Evolutionary conservation across 2,329 filamentous ascomycete species (phyloP), one percentile per base, ranked within the genome.

Genomic region (Alternaria consortialis): DNA sequence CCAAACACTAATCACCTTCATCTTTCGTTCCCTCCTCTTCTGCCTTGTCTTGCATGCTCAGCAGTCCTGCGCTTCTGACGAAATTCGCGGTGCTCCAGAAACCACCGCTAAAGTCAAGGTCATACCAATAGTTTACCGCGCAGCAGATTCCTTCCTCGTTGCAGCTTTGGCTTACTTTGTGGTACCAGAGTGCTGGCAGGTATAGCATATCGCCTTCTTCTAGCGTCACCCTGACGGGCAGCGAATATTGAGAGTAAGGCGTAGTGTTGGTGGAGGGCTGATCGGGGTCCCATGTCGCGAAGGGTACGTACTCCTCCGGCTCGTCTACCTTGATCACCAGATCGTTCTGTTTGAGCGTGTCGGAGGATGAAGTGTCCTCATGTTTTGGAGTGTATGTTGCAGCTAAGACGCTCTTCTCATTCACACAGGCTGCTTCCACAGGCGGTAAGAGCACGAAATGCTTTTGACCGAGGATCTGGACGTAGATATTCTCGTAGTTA

Each of bases 111-210:
- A 92, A 94, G 31, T 92, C 89, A 85, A 94, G 90, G 74, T 94
- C 91, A 67, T 93, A 93, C 90, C 92, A 95, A 76, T 94, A 94
- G 71, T 95, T 95, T 37, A 93, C 88, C 1, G 92, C 91, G 56
- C 91, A 87, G 42, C 91, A 92, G 32, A 94, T 87, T 0, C 89
- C 90, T 64, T 93, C 90, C 0, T 86, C 81, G 0, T 84, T 84
- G 65, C 87, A 88, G 2, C 85, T 88, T 74, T 95, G 92, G 7
- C 86, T 88, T 5, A 95, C 92, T 74, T 94, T 93, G 74, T 95
- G 92, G 74, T 77, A 91, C 92, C 92, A 95, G 83, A 94, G 86
- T 6, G 90, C 88, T 7, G 92, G 92, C 31, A 95, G 80, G 78
- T 95, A 95, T 15, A 95, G 77, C 88, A 95, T 92, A 74, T 95